Evolutionary conservation across 2,329 filamentous ascomycete species (phyloP).

Genomic region (Cryphonectria radicalis): DNA sequence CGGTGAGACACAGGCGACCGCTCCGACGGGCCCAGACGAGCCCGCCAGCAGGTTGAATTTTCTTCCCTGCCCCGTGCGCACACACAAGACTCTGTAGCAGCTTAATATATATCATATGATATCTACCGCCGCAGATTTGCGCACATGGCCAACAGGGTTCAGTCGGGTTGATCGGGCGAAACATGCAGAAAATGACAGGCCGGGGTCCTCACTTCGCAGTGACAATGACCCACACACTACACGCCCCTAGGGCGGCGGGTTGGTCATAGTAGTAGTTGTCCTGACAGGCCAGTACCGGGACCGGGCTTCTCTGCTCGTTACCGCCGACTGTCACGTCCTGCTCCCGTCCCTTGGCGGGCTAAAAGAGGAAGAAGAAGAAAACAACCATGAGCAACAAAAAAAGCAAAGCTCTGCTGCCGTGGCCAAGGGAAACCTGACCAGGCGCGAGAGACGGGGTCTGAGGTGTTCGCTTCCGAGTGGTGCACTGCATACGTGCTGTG

Average conservation of each 20-base stretch:
- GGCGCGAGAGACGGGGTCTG: not conserved
- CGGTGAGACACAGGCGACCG: slow-evolving; percentile 15
- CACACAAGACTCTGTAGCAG: not conserved
- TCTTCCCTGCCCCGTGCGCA: not conserved
- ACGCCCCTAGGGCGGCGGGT: slow-evolving; percentile 1
- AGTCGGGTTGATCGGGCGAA: slow-evolving; percentile 23
- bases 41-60: slow-evolving; percentile 4
- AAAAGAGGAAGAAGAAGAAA: not conserved
- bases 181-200: slow-evolving; percentile 31
- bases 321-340: slow-evolving; percentile 11
- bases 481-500: slow-evolving; percentile 14
- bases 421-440: not conserved
- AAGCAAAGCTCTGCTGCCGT: not conserved
- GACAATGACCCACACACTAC: not conserved
- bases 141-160: slow-evolving; percentile 31
- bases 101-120: slow-evolving; percentile 21
- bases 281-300: not conserved
- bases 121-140: slow-evolving; percentile 28
- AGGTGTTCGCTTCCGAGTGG: slow-evolving; percentile 20
- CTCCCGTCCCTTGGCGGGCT: not conserved
- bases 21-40: slow-evolving; percentile 15
- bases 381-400: too few relatives aligned
- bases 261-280: not conserved
- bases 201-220: slow-evolving; percentile 26
- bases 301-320: not conserved